Conservation (phyloP, 768 basidiomycete species). For the Mycena albidolilacea region DNA sequence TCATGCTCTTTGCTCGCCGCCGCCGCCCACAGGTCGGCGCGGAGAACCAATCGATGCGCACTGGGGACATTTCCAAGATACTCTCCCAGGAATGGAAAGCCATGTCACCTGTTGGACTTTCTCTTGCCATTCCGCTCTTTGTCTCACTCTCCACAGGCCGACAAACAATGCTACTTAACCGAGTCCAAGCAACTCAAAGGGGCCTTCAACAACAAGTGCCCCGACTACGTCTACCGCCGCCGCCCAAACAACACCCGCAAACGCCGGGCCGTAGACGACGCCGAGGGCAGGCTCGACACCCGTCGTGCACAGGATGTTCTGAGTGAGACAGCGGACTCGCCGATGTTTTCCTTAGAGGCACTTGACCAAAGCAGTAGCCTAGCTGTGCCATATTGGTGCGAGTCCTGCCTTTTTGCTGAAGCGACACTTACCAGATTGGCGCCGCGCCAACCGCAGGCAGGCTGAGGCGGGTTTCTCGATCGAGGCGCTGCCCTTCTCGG, state of each 20-base stretch:
- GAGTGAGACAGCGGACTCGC: too few relatives aligned
- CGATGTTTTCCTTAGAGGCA: too few relatives aligned
- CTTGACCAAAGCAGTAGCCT: too few relatives aligned
- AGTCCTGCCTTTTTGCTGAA: too few relatives aligned
- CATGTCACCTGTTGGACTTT: constrained; percentile 76
- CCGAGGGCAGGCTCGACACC: too few relatives aligned
- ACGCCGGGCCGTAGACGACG: constrained; percentile 44
- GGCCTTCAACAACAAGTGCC: constrained; percentile 87
- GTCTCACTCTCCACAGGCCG: constrained; percentile 61
- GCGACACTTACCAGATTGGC: too few relatives aligned
- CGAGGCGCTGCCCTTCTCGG: too few relatives aligned
- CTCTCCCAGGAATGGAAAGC: constrained; percentile 89
- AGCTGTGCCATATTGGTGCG: too few relatives aligned
- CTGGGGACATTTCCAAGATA: constrained; percentile 91
- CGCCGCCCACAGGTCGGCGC: constrained; percentile 87
- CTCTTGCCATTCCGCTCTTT: background rate
- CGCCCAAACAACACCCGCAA: constrained; percentile 90
- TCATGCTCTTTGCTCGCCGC: constrained; percentile 92
- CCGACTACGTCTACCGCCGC: constrained; percentile 91
- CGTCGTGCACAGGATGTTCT: too few relatives aligned
- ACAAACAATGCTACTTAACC: constrained; percentile 91
- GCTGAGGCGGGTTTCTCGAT: too few relatives aligned
- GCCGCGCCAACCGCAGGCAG: too few relatives aligned
- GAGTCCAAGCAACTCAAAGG: constrained; percentile 91
- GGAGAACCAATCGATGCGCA: constrained; percentile 90